Base-by-base conservation (phyloP, 108 stramenopile species). In the Schizochytrium sp. region DNA sequence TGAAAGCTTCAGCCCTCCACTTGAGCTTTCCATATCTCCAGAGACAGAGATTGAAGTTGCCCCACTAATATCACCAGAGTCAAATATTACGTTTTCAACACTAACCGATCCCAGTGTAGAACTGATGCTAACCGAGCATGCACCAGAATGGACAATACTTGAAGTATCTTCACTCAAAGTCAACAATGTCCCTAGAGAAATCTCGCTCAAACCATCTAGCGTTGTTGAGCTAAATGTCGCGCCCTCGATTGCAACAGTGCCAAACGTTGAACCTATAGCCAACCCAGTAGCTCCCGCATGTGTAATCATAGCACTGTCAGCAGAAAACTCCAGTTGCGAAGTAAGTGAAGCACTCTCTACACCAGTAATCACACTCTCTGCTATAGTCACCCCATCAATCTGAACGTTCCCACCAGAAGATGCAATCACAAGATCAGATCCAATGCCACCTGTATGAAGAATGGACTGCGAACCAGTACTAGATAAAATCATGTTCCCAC, bases 71-170 rank as follows among this genome's bases (percentile, higher is more conserved):
- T 7, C 64, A 7, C 64, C 64, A 7, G 42, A 38, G 28, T 17
- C 76, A 83, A 83, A 83, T n/a, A 49, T 50, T n/a, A 83, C 76
- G 2, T 83, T 53, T 83, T 69, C 64, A 7, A 69, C 64, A 8
- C 28, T 38, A 12, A 69, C 64, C 28, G 64, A 44, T 8, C 64
- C 64, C 10, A 44, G 44, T 44, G 64, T 69, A 38, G 64, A 69
- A 0, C 42, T 3, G 42, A 69, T 44, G 42, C 12, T 28, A 2
- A 69, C 42, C 7, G 64, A 69, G 19, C 64, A 38, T 1, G 42
- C 44, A 44, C 64, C 64, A 28, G 42, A 10, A 44, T 69, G 64
- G 1, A 28, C 64, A 1, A 69, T 69, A 8, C 28, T 69, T 69
- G 64, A 38, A 44, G 42, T 69, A 44, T 69, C 15, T 44, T 69